A percentile compares a stretch with the other conserved stretches of the same genome.
phyloP scores from a whole-genome alignment of 768 basidiomycete genomes.

The Cystobasidium onofrii region DNA sequence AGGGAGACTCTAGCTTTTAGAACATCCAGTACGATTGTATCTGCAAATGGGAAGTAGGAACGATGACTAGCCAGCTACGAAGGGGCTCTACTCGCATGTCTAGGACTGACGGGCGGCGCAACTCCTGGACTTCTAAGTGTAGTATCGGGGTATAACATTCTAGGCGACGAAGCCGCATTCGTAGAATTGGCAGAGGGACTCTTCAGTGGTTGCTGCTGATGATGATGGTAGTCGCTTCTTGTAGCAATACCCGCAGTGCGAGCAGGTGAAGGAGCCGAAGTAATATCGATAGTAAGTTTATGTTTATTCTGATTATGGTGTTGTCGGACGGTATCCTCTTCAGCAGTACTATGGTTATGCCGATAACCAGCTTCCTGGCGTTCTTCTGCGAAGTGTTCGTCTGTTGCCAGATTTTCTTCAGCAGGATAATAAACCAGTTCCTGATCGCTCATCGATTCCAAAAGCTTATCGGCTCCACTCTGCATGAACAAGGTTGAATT shows the following conservation, averaged over 20 bases:
- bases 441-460: constrained; percentile 31
- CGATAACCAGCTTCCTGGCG: background rate
- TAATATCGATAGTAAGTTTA: constrained; percentile 17
- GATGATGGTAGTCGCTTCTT: background rate
- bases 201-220: background rate
- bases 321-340: background rate
- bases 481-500: constrained; percentile 38
- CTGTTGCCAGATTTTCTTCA: background rate
- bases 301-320: background rate
- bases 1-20: no score
- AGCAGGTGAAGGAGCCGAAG: background rate
- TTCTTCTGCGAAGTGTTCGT: background rate
- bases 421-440: background rate
- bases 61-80: no score
- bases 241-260: background rate
- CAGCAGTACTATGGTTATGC: background rate
- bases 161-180: background rate
- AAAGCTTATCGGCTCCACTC: constrained; percentile 37
- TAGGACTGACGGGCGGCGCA: constrained; percentile 9
- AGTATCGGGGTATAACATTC: background rate
- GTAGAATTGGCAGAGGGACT: background rate
- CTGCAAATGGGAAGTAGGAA: no score
- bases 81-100: background rate
- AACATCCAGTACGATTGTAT: no score
- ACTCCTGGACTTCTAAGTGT: constrained; percentile 3